These are phyloP conservation scores for Claviceps quebecensis DNA, from an alignment of 2,329 filamentous ascomycete genomes.

Conservation along the genomic window DNA sequence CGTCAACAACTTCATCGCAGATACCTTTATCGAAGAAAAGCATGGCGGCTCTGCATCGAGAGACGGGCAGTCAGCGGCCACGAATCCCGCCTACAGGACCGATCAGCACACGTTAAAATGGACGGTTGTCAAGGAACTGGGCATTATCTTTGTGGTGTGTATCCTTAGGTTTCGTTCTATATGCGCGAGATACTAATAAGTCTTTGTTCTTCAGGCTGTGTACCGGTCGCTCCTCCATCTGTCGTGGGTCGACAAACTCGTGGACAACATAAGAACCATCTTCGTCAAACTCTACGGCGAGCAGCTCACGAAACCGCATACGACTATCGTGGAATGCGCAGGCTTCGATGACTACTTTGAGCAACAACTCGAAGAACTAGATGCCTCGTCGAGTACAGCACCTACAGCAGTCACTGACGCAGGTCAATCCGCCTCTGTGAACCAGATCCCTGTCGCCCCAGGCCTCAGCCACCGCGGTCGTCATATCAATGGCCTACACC, in stretches of 20 bases:
- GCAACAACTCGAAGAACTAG: constrained; percentile 75
- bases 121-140: constrained; percentile 82
- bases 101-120: constrained; percentile 94
- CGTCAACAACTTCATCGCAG: constrained; percentile 87
- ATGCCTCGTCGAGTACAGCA: constrained; percentile 34
- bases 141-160: constrained; percentile 80
- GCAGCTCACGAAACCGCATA: constrained; percentile 68
- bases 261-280: constrained; percentile 86
- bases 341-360: constrained; percentile 90
- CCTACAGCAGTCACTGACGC: constrained; percentile 7
- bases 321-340: constrained; percentile 61
- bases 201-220: constrained; percentile 51
- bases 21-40: constrained; percentile 96
- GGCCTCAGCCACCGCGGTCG: constrained; percentile 27
- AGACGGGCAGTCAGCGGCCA: constrained; percentile 42
- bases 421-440: constrained; percentile 13
- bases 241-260: constrained; percentile 91
- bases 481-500: constrained; percentile 18
- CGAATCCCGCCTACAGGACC: constrained; percentile 66
- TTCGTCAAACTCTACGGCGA: constrained; percentile 85
- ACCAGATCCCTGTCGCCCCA: constrained; percentile 17
- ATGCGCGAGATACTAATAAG: neutral
- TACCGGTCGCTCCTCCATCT: constrained; percentile 92
- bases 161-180: neutral
- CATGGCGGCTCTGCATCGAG: constrained; percentile 46